phyloP scores from a whole-genome alignment of 2,329 filamentous ascomycete species.

The Apiospora kogelbergensis region DNA sequence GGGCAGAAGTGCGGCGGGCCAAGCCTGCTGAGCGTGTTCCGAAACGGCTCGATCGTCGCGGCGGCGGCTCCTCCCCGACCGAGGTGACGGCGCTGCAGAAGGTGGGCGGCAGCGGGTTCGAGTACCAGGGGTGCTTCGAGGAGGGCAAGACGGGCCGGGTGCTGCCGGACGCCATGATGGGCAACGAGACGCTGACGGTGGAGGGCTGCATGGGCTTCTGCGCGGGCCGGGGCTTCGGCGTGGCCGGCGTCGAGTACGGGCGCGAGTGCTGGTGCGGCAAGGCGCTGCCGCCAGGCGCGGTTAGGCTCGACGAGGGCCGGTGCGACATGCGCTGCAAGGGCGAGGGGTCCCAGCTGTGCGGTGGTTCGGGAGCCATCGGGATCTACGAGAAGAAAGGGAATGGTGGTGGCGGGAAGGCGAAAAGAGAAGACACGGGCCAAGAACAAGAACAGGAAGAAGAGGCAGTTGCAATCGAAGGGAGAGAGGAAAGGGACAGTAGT shows the following conservation, averaged over 20 bases:
- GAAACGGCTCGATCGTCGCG: background rate
- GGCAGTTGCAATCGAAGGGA: background rate
- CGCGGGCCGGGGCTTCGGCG: conserved; percentile 32
- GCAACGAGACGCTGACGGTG: conserved; percentile 32
- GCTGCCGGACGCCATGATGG: conserved; percentile 14
- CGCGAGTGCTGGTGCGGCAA: conserved; percentile 34
- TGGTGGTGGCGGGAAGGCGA: background rate
- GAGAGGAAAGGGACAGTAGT: background rate
- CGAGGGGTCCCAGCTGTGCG: background rate
- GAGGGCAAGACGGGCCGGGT: conserved; percentile 4
- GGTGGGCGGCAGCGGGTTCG: background rate
- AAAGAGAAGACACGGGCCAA: background rate
- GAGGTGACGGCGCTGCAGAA: background rate
- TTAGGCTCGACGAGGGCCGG: background rate
- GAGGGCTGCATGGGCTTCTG: conserved; percentile 30
- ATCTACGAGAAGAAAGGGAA: background rate
- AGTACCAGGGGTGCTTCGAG: conserved; percentile 13
- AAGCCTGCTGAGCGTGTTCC: conserved; percentile 20
- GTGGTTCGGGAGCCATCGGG: background rate
- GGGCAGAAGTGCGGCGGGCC: conserved; percentile 37
- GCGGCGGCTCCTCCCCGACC: background rate
- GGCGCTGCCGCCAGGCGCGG: background rate
- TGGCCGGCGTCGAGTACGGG: conserved; percentile 38
- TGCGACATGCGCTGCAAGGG: background rate
- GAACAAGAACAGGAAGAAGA: background rate